phyloP scores from a whole-genome alignment of 345 rosid species.

The Excoecaria cochinchinensis region DNA sequence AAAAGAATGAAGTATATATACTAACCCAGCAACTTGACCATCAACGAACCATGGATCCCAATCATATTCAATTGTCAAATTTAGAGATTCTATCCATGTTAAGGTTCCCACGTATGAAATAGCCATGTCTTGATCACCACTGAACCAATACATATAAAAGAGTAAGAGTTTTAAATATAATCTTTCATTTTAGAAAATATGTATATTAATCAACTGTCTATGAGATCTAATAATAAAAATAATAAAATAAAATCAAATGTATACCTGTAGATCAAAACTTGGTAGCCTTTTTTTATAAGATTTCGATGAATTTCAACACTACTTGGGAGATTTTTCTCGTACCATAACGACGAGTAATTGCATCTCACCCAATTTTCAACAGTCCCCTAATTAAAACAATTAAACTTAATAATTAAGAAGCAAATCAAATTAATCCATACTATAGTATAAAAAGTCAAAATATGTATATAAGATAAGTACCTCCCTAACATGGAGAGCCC shows the following conservation, averaged over 20 bases:
- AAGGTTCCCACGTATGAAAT: slow-evolving; percentile 33
- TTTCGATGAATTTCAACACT: background rate
- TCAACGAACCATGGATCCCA: slow-evolving; percentile 45
- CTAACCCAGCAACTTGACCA: slow-evolving; percentile 41
- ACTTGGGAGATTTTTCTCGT: background rate
- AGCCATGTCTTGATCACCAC: slow-evolving; percentile 38
- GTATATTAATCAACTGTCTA: too few species aligned
- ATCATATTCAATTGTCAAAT: slow-evolving; percentile 17
- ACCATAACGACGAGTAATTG: background rate
- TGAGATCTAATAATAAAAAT: background rate
- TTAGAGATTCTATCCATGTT: slow-evolving; percentile 27
- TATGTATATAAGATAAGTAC: background rate
- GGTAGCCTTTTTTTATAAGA: background rate
- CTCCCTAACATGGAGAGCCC: background rate
- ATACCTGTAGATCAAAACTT: slow-evolving; percentile 5
- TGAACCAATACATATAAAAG: background rate
- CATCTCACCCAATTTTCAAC: slow-evolving; percentile 1
- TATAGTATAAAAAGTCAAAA: background rate
- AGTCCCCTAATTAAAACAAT: background rate
- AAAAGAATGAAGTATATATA: too few species aligned
- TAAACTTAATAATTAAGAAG: background rate
- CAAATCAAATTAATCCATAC: background rate
- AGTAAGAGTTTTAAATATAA: too few species aligned
- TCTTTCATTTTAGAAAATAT: too few species aligned
- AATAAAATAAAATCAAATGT: too few species aligned